Evolutionary conservation across 2,329 filamentous ascomycete species (phyloP).

Genomic region (Colletotrichum siamense): DNA sequence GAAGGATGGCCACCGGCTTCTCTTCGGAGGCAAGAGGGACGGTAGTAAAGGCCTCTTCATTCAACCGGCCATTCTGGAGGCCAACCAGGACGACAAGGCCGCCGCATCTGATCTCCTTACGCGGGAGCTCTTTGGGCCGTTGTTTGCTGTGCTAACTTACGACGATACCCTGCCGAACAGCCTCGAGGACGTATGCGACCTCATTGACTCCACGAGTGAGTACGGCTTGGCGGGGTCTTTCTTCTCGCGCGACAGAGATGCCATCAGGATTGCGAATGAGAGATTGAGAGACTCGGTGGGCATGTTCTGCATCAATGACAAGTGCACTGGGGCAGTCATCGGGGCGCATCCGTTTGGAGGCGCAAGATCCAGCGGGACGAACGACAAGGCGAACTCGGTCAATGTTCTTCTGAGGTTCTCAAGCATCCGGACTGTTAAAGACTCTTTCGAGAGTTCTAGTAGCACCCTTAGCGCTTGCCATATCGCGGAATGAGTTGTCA

Average conservation of each 20-base stretch:
- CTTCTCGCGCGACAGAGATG: neutral
- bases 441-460: neutral
- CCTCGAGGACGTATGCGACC: neutral
- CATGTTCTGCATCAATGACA: neutral
- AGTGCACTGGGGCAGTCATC: neutral
- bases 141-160: neutral
- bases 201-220: neutral
- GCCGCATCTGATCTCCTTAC: neutral
- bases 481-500: neutral
- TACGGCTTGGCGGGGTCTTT: neutral
- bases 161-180: neutral
- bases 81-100: neutral
- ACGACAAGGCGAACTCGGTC: neutral
- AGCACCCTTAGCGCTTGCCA: neutral
- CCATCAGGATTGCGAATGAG: neutral
- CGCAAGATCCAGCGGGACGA: neutral
- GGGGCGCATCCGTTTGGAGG: neutral
- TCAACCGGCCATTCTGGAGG: neutral
- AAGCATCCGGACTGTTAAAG: neutral
- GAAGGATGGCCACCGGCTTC: neutral
- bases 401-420: neutral
- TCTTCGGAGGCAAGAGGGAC: neutral
- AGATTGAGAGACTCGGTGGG: neutral
- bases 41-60: neutral
- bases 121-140: neutral